These are phyloP conservation scores for Coemansia sp. DNA, from an alignment of 192 early-diverging fungal genomes.

Conservation along the genomic window DNA sequence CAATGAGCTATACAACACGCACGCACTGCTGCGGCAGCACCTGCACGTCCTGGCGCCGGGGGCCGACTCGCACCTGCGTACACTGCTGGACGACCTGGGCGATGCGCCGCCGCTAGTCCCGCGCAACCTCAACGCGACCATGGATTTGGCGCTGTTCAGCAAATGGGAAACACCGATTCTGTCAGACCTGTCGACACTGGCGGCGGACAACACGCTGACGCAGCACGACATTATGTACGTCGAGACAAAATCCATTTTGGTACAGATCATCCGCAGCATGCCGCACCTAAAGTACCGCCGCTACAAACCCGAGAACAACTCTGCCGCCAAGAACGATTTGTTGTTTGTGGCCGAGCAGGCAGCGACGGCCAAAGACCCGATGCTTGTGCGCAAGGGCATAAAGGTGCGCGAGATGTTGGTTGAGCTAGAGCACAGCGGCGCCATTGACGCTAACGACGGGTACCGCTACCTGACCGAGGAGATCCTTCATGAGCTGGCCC, in stretches of 20 bases:
- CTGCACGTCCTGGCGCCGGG: slow-evolving; percentile 75
- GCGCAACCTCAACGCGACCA: slow-evolving; percentile 46
- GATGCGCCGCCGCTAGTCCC: slow-evolving; percentile 55
- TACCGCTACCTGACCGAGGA: slow-evolving; percentile 85
- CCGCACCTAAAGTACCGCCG: slow-evolving; percentile 62
- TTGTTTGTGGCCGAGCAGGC: slow-evolving; percentile 78
- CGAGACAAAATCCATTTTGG: slow-evolving; percentile 91
- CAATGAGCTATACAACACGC: slow-evolving; percentile 95
- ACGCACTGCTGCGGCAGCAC: slow-evolving; percentile 79
- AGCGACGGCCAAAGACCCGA: slow-evolving; percentile 82
- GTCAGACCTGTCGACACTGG: slow-evolving; percentile 73
- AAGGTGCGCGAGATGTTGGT: slow-evolving; percentile 93
- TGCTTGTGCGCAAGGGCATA: slow-evolving; percentile 89
- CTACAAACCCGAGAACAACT: slow-evolving; percentile 53
- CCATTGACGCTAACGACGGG: slow-evolving; percentile 72
- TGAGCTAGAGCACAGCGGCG: slow-evolving; percentile 76
- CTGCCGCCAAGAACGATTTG: slow-evolving; percentile 51
- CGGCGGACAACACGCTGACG: slow-evolving; percentile 87
- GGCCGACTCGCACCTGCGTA: slow-evolving; percentile 78
- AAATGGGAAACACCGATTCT: slow-evolving; percentile 52
- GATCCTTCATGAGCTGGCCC: slow-evolving; percentile 82
- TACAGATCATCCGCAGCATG: slow-evolving; percentile 89
- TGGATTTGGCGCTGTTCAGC: slow-evolving; percentile 51
- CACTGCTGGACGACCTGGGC: slow-evolving; percentile 78
- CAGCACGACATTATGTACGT: slow-evolving; percentile 93